These are phyloP conservation scores for Trichoderma asperelloides DNA, from an alignment of 495 filamentous ascomycete species.

Conservation along the genomic window DNA sequence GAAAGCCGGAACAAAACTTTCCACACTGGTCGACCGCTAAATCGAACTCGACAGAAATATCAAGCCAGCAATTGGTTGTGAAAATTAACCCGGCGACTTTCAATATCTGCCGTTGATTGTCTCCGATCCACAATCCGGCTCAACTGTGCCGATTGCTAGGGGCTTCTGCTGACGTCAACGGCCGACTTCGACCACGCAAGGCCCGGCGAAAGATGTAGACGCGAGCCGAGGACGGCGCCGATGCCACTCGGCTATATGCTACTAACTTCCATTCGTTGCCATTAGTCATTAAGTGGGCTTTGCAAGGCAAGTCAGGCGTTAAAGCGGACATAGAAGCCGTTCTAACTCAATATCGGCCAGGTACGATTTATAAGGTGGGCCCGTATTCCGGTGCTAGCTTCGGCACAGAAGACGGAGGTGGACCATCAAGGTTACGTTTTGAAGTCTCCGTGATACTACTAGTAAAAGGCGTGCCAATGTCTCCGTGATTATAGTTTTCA, in stretches of 20 bases:
- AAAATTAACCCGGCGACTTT: neutral
- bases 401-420: too few species aligned
- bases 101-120: neutral
- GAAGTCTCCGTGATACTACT: too few species aligned
- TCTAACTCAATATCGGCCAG: neutral
- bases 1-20: neutral
- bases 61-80: neutral
- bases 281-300: neutral
- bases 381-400: too few species aligned
- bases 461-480: too few species aligned
- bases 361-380: neutral
- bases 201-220: neutral
- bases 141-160: neutral
- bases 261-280: neutral
- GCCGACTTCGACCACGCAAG: neutral
- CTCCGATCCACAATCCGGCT: neutral
- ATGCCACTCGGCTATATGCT: neutral
- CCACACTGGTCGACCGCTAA: neutral
- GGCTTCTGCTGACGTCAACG: neutral
- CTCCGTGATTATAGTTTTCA: too few species aligned
- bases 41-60: neutral
- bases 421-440: too few species aligned
- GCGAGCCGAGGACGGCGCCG: constrained; percentile 3
- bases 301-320: too few species aligned
- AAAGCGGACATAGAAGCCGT: neutral